Percentiles rank a stretch among this genome's conserved stretches.
Conservation (phyloP, 139 green algal species). For the Ulvella scutata region DNA sequence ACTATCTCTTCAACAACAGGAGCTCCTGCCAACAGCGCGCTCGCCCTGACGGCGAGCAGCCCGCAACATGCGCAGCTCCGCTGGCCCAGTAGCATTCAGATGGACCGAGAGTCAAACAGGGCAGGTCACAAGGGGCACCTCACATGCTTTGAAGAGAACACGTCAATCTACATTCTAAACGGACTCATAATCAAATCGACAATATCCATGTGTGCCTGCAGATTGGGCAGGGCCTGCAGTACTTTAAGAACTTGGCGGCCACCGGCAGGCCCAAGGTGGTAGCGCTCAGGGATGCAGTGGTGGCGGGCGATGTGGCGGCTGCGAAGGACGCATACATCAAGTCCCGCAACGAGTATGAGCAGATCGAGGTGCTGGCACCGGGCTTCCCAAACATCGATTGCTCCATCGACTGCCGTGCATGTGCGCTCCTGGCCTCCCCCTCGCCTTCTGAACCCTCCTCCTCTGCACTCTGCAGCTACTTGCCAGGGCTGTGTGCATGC, state of each 20-base stretch:
- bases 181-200: too few species aligned
- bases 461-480: neutral
- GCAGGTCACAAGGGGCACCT: too few species aligned
- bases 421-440: neutral
- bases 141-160: too few species aligned
- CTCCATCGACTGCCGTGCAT: neutral
- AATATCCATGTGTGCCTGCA: too few species aligned
- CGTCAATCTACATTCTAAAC: too few species aligned
- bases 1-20: too few species aligned
- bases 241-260: neutral
- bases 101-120: too few species aligned
- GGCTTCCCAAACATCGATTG: neutral
- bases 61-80: too few species aligned
- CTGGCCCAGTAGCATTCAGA: too few species aligned
- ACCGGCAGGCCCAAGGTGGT: neutral
- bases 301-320: neutral
- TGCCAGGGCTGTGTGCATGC: too few species aligned
- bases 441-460: neutral
- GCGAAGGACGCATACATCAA: neutral
- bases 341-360: neutral
- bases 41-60: too few species aligned
- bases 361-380: neutral
- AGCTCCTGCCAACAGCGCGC: too few species aligned
- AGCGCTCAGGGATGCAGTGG: neutral
- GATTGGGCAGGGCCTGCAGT: neutral